Base-by-base conservation (phyloP, 2,329 filamentous ascomycete species). In the Paraphoma sp. region DNA sequence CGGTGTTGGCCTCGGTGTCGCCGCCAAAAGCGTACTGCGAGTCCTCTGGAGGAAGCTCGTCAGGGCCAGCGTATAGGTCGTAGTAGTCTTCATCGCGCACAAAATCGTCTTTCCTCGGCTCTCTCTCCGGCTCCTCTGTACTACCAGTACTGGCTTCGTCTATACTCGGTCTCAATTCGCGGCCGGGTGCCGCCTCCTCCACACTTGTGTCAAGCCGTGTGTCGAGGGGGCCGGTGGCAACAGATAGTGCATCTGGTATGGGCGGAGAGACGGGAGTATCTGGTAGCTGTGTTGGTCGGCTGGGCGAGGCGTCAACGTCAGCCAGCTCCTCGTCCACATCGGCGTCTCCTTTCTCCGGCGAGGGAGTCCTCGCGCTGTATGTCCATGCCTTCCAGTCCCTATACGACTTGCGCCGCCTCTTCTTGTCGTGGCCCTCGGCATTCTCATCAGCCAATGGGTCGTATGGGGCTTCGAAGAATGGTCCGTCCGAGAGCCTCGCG, bases 321-420 rank as follows among this genome's bases (percentile, higher is more conserved):
- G 62, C 66, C 3, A 58, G 42, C 8, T 63, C 65, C 2, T 66
- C 63, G 18, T 71, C 65, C 31, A 53, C 53, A n/a, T 46, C 50
- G n/a, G 18, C 52, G 12, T 71, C 62, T 59, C 83, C 77, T 33
- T 81, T 83, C 68, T 89, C 85, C 2, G 91, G 90, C 50, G 88
- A 93, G 7, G 87, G 87, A 1, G 90, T 89, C 53, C 86, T 84
- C 68, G 89, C 90, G 18, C 83, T 82, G 67, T 93, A 90, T 60
- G 85, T 88, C 94, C 94, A 97, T 29, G 86, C 81, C 30, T 82
- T 84, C 67, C 87, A 88, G 49, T 86, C 81, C 44, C 87, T 87
- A 7, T 89, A 87, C 29, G 86, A 86, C 70, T 91, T 93, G 54
- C 89, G 87, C 49, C 85, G 86, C 52, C 86, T 84, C 76, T 93